Base-by-base conservation (phyloP, 2,329 filamentous ascomycete genomes). In the Eurotiales sp. region DNA sequence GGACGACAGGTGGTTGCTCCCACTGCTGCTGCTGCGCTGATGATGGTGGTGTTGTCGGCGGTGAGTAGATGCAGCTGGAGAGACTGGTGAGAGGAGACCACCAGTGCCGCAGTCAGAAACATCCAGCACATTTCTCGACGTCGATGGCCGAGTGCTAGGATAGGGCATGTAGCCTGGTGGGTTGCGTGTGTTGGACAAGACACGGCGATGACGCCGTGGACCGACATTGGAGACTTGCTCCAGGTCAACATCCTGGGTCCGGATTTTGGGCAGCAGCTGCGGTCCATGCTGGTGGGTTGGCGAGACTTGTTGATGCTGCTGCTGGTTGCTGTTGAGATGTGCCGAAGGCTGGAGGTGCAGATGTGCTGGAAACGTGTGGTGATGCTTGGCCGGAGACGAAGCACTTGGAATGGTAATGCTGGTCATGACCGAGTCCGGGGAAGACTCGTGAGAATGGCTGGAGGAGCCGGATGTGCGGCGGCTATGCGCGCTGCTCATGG, bases 231-330 rank as follows among this genome's bases (percentile, higher is more conserved):
- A 74, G 36, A 75, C 74, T 36, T 80, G 80, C 58, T 85, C 82
- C 55, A 90, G 81, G 55, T 85, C 79, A 71, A 92, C 87, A 72
- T 95, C 90, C 72, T 93, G 90, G 36, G 82, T 82, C 55, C 90
- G 82, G 73, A 95, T 91, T 78, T 90, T 93, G 64, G 90, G 90
- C 27, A 95, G 78, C 54, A 95, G 76, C 44, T 89, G 76, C 46
- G 89, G 88, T 17, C 73, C 74, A 47, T 89, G 88, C 72, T 90
- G 86, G 55, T 89, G 86, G 55, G 85, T 81, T 60, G 91, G 81
- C 54, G 88, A 87, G 19, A n/a, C n/a, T n/a, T n/a, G n/a, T n/a
- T n/a, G n/a, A n/a, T n/a, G n/a, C n/a, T n/a, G n/a, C n/a, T n/a
- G n/a, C n/a, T n/a, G n/a, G n/a, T n/a, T n/a, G n/a, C n/a, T n/a